Conservation (phyloP, 2,329 filamentous ascomycete species). For the Arthrobotrys iridis region DNA sequence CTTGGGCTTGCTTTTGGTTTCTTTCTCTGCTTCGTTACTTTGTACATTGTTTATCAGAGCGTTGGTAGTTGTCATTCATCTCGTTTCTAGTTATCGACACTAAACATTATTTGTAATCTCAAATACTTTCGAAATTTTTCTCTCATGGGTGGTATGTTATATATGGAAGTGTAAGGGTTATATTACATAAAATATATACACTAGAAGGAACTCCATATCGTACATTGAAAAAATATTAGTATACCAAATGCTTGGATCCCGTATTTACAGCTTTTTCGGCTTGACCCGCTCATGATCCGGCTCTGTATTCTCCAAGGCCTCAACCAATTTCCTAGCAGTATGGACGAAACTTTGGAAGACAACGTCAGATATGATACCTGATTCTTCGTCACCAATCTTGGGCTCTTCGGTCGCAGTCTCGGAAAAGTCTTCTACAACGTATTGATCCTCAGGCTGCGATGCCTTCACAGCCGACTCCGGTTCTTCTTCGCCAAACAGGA, state of each 20-base stretch:
- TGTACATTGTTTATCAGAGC: not conserved
- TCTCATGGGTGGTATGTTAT: not conserved
- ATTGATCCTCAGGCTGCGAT: too few species aligned
- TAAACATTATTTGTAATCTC: constrained; percentile 7
- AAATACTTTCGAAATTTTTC: constrained; percentile 8
- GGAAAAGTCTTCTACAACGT: not conserved
- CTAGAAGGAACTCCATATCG: constrained; percentile 10
- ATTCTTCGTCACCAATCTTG: constrained; percentile 2
- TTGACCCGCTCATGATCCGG: not conserved
- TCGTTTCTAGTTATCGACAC: not conserved
- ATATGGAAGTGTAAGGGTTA: constrained; percentile 1
- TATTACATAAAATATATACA: constrained; percentile 29
- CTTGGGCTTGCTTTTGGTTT: constrained; percentile 3
- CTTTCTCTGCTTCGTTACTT: not conserved
- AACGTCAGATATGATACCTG: constrained; percentile 22
- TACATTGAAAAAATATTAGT: constrained; percentile 9
- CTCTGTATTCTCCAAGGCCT: constrained; percentile 35
- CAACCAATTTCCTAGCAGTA: constrained; percentile 31
- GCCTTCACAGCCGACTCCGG: not conserved
- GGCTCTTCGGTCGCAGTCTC: not conserved
- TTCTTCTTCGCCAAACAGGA: constrained; percentile 17
- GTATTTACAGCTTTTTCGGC: constrained; percentile 23
- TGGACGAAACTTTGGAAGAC: constrained; percentile 41
- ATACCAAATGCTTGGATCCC: not conserved
- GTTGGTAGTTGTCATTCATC: not conserved